Evolutionary conservation across 2,329 filamentous ascomycete genomes (phyloP).

Genomic region (Dothiorella sarmentorum): DNA sequence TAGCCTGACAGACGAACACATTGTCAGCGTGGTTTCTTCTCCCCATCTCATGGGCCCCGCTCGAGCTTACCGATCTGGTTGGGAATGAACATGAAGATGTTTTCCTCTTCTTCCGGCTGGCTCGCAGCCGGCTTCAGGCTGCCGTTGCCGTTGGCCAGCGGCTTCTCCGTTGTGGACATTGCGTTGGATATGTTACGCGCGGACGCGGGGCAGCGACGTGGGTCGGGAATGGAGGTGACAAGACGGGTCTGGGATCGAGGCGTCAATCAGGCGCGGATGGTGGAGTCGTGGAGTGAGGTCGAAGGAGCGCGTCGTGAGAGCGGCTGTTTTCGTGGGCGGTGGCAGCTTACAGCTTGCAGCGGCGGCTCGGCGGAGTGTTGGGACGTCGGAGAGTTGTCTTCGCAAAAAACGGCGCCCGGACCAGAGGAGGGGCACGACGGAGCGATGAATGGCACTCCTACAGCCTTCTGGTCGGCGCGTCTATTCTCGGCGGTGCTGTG

Average conservation of each 20-base stretch:
- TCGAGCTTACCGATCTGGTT: constrained; percentile 48
- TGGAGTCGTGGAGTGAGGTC: neutral
- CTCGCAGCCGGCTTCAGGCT: neutral
- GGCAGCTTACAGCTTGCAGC: neutral
- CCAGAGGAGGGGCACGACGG: neutral
- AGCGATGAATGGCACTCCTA: too few species aligned
- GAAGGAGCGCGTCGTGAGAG: neutral
- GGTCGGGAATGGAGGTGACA: neutral
- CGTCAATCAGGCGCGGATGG: neutral
- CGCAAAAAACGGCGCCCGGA: neutral
- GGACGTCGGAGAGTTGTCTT: neutral
- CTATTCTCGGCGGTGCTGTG: constrained; percentile 1
- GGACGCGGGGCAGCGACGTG: neutral
- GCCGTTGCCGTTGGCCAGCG: constrained; percentile 17
- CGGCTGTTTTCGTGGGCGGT: neutral
- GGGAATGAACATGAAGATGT: constrained; percentile 53
- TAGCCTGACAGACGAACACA: constrained; percentile 38
- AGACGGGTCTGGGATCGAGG: neutral
- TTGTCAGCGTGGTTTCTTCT: neutral
- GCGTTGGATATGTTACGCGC: neutral
- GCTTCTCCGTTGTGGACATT: constrained; percentile 10
- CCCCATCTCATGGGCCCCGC: neutral
- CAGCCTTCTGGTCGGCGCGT: too few species aligned
- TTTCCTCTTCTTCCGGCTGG: constrained; percentile 41
- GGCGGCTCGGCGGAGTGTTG: neutral